Percentiles rank a stretch among this genome's conserved stretches.
Conservation (phyloP, 2,329 filamentous ascomycete species). For the Microthyrium microscopicum region DNA sequence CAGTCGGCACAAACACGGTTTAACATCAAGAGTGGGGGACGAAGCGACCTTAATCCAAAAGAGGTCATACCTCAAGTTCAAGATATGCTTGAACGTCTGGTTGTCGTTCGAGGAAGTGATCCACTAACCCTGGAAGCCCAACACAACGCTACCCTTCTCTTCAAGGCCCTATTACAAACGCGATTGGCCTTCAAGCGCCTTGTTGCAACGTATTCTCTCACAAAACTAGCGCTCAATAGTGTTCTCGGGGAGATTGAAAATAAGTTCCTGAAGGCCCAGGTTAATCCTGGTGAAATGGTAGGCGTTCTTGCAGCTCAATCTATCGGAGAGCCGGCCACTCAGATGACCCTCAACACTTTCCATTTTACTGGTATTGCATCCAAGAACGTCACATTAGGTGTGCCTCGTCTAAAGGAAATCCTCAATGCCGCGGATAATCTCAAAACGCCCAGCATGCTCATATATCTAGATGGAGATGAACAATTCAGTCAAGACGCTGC, state of each 20-base stretch:
- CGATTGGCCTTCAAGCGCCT: constrained; percentile 85
- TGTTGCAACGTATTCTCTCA: constrained; percentile 69
- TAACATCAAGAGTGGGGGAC: constrained; percentile 67
- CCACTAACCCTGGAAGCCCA: constrained; percentile 73
- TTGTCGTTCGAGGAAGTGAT: constrained; percentile 77
- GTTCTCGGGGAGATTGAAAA: constrained; percentile 81
- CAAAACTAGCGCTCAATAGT: constrained; percentile 83
- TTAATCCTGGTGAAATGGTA: constrained; percentile 95
- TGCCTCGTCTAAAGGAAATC: constrained; percentile 98
- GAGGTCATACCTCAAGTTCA: constrained; percentile 72
- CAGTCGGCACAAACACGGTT: constrained; percentile 82
- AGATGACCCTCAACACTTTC: constrained; percentile 99
- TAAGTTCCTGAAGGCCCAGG: constrained; percentile 69
- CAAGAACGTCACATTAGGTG: constrained; percentile 98
- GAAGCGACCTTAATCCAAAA: constrained; percentile 77
- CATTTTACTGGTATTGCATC: constrained; percentile 99
- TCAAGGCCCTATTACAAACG: constrained; percentile 83
- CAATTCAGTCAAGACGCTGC: constrained; percentile 57
- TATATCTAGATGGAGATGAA: constrained; percentile 54
- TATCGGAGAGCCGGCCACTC: constrained; percentile 94
- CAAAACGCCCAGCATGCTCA: constrained; percentile 94
- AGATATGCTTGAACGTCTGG: constrained; percentile 56
- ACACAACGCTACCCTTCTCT: constrained; percentile 69
- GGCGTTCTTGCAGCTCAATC: constrained; percentile 95
- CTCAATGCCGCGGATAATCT: constrained; percentile 94